A percentile compares a stretch with the other conserved stretches of the same genome.
phyloP scores from a whole-genome alignment of 2,329 filamentous ascomycete species.

The Colletotrichum somersetense region DNA sequence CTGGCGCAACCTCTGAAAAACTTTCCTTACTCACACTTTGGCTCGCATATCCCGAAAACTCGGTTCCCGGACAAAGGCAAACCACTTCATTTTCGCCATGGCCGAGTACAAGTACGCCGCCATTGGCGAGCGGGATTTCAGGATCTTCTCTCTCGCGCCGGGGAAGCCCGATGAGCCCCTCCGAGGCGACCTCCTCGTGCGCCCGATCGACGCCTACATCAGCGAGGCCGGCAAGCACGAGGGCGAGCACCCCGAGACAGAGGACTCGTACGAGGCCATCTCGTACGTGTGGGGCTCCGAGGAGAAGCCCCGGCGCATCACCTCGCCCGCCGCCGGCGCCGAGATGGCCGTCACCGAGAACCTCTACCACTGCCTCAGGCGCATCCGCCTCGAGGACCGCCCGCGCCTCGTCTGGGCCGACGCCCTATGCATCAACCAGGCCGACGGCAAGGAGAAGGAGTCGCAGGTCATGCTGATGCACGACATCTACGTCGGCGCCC shows the following conservation, averaged over 20 bases:
- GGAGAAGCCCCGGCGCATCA: constrained; percentile 31
- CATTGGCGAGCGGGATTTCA: constrained; percentile 37
- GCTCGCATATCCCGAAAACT: background rate
- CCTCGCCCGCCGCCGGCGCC: background rate
- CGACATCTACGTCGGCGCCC: constrained; percentile 45
- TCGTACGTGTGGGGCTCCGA: constrained; percentile 41
- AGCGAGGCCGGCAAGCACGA: constrained; percentile 32
- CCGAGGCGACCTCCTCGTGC: constrained; percentile 20
- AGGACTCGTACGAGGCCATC: constrained; percentile 39
- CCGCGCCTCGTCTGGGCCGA: constrained; percentile 42
- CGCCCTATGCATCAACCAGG: constrained; percentile 45
- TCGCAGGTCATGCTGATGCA: constrained; percentile 40
- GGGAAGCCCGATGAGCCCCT: constrained; percentile 30
- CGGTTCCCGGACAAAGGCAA: background rate
- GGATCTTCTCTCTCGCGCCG: constrained; percentile 27
- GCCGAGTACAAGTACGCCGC: constrained; percentile 16
- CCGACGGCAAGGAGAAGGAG: constrained; percentile 37
- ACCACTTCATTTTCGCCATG: constrained; percentile 11
- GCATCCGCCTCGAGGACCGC: constrained; percentile 30
- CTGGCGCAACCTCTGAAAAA: background rate
- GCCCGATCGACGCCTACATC: constrained; percentile 33
- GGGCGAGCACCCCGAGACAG: constrained; percentile 24
- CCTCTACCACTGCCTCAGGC: constrained; percentile 33
- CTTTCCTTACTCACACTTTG: background rate
- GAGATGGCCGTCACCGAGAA: constrained; percentile 34